Percentiles rank a stretch among this genome's conserved stretches.
Evolutionary conservation across 108 stramenopile species (phyloP).

Genomic region (Schizochytrium sp.): DNA sequence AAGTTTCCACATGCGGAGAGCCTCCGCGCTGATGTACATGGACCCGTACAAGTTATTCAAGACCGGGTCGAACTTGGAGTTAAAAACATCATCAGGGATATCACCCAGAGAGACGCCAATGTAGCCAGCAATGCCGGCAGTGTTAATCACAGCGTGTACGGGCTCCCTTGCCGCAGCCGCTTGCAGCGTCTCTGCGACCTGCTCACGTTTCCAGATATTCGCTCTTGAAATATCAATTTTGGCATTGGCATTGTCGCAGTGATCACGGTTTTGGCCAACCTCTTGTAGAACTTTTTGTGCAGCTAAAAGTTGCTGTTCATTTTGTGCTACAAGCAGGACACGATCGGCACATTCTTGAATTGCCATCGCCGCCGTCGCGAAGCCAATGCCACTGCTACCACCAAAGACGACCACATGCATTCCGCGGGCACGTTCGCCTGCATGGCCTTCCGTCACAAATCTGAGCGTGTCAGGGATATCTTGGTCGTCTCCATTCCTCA

Average conservation of each 20-base stretch:
- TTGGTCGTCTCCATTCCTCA: not conserved
- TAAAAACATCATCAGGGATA: constrained; percentile 9
- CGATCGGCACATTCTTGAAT: constrained; percentile 21
- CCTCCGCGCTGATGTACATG: constrained; percentile 46
- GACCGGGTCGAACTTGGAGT: constrained; percentile 44
- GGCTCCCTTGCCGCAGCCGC: not conserved
- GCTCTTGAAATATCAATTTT: not conserved
- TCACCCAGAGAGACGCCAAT: constrained; percentile 25
- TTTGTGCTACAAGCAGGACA: constrained; percentile 48
- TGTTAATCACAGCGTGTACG: constrained; percentile 2
- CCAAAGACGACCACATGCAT: constrained; percentile 56
- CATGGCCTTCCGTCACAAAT: constrained; percentile 24
- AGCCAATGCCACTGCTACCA: constrained; percentile 41
- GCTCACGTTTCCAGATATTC: not conserved
- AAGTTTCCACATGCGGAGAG: constrained; percentile 11
- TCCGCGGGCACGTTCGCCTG: not conserved
- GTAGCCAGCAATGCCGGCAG: constrained; percentile 38
- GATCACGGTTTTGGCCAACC: not conserved
- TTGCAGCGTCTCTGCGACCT: not conserved
- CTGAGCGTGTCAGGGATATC: constrained; percentile 55
- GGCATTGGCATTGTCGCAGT: not conserved
- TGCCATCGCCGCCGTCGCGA: constrained; percentile 49
- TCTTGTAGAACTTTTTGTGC: constrained; percentile 19
- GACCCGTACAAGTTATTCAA: constrained; percentile 48
- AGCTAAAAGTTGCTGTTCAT: not conserved